Evolutionary conservation across 108 stramenopile species (phyloP).

Genomic region (Conticribra weissflogii): DNA sequence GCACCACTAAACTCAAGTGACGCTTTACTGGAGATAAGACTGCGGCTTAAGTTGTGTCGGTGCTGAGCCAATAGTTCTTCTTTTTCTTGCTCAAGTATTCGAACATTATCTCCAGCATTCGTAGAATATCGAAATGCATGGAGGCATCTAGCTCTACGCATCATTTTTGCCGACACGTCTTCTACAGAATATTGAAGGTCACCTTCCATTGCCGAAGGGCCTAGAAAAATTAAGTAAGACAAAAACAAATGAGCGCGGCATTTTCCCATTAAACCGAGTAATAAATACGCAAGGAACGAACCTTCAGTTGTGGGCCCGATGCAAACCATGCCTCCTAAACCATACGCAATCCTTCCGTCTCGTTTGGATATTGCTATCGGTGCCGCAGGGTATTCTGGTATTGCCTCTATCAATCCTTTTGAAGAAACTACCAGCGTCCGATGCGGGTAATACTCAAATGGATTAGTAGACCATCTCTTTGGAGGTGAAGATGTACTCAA

Average conservation of each 20-base stretch:
- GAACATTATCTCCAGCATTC: slow-evolving; percentile 62
- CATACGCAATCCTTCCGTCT: slow-evolving; percentile 71
- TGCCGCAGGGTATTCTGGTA: slow-evolving; percentile 56
- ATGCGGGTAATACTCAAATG: slow-evolving; percentile 34
- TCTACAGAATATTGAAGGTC: slow-evolving; percentile 15
- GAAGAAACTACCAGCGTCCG: slow-evolving; percentile 59
- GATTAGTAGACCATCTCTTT: slow-evolving; percentile 4
- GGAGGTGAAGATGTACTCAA: too few relatives aligned
- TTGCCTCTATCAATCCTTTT: slow-evolving; percentile 47
- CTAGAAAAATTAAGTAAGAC: neutral
- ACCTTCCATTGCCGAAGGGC: slow-evolving; percentile 54
- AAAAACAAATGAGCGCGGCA: neutral
- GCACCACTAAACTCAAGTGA: slow-evolving; percentile 13
- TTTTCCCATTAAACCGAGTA: neutral
- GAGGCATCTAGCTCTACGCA: slow-evolving; percentile 64
- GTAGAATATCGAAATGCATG: slow-evolving; percentile 62
- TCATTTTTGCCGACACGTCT: slow-evolving; percentile 81
- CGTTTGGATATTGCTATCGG: slow-evolving; percentile 73
- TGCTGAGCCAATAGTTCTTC: slow-evolving; percentile 25
- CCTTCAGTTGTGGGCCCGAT: slow-evolving; percentile 54
- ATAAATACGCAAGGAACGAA: slow-evolving; percentile 16
- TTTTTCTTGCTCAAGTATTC: slow-evolving; percentile 59
- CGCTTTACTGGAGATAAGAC: too few relatives aligned
- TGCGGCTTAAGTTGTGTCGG: slow-evolving; percentile 2
- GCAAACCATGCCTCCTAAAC: slow-evolving; percentile 56